Evolutionary conservation across 495 filamentous ascomycete species (phyloP), one percentile per base, ranked within the genome.

Genomic region (Hypomontagnella submonticulosa): DNA sequence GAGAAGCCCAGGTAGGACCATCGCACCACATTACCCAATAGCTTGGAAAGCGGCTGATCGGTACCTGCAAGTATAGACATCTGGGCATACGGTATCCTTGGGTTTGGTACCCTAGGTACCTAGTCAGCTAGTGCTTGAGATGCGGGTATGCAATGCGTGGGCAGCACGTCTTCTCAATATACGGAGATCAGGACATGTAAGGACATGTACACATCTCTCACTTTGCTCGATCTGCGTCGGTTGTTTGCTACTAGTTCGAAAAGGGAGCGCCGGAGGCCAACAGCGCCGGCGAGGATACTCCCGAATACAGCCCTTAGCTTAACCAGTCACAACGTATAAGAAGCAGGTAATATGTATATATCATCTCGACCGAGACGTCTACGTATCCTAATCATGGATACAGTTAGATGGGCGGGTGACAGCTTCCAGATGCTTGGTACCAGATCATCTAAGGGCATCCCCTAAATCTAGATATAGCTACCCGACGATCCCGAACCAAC

Each of bases 91-190:
- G n/a, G 38, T 53, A 59, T 63, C 59, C 65, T 63, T 63, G 53
- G 47, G 30, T 41, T 52, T 51, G 65, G 59, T 68, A 63, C 38
- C 5, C 46, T 53, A 34, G 65, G 65, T 63, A 68, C 57, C 53
- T 58, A 62, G 16, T 38, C 59, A 68, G 52, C 53, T 58, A 62
- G 16, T 38, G 58, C 47, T 59, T 62, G 59, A 57, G 53, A 63
- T 59, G 65, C 65, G 65, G 65, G 58, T 68, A 68, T 68, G 65
- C 65, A 68, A 68, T 68, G 65, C 63, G 58, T 53, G 41, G 53
- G 18, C 65, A 59, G 65, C 65, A 68, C 47, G 32, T 48, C 62
- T 47, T 43, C 43, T 61, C 4, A 41, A 38, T 65, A 2, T 57
- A 64, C 23, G 38, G 56, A 30, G 50, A 50, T 27, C 18, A 49